These are phyloP conservation scores for Suillus plorans DNA, from an alignment of 768 basidiomycete species.

Conservation along the genomic window DNA sequence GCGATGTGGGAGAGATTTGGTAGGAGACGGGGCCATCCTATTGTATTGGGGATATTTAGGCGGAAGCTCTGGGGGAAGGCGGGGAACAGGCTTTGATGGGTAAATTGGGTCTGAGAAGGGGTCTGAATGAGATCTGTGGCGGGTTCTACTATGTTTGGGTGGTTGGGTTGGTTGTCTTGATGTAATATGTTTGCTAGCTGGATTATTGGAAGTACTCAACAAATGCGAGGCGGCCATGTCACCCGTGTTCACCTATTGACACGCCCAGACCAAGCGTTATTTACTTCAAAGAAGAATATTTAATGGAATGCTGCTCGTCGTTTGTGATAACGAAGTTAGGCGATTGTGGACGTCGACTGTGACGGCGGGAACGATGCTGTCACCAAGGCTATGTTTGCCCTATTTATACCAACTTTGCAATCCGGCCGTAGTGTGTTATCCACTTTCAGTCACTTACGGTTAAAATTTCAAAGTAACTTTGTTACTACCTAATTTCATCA, in stretches of 20 bases:
- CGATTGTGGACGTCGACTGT: slow-evolving; percentile 9
- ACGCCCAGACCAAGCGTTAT: slow-evolving; percentile 18
- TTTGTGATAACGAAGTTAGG: slow-evolving; percentile 6
- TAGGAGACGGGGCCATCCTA: slow-evolving; percentile 26
- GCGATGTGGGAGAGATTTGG: slow-evolving; percentile 34
- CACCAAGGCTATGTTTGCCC: background rate
- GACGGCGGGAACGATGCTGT: slow-evolving; percentile 6
- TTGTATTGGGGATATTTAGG: slow-evolving; percentile 26
- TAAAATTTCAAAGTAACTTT: background rate
- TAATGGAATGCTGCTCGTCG: background rate
- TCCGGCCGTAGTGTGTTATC: background rate
- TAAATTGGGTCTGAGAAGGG: slow-evolving; percentile 47
- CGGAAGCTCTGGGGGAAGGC: slow-evolving; percentile 41
- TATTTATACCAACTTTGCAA: slow-evolving; percentile 1
- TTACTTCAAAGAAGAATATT: background rate
- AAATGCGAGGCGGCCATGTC: slow-evolving; percentile 19
- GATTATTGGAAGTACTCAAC: slow-evolving; percentile 7
- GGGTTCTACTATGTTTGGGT: slow-evolving; percentile 32
- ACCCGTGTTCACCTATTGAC: slow-evolving; percentile 18
- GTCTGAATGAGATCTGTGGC: slow-evolving; percentile 50
- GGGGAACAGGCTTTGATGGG: slow-evolving; percentile 33
- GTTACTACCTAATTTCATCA: background rate
- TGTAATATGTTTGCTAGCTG: slow-evolving; percentile 24
- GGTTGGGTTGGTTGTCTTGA: slow-evolving; percentile 22
- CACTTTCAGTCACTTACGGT: background rate